Conservation (phyloP, 768 basidiomycete genomes). For the Trametes punicea region DNA sequence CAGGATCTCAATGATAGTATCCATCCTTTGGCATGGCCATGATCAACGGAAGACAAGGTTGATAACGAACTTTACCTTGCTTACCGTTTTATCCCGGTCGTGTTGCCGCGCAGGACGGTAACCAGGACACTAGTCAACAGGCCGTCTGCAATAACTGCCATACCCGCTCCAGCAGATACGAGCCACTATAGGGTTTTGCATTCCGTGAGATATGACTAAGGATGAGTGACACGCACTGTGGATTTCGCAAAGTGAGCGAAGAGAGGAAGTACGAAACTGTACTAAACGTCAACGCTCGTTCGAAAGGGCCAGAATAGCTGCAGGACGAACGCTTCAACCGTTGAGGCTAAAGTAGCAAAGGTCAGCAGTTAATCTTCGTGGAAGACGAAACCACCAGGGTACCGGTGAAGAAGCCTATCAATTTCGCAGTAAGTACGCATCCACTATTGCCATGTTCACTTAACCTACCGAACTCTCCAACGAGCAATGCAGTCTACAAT, state of each 20-base stretch:
- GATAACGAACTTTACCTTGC: neutral
- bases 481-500: neutral
- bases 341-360: neutral
- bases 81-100: constrained; percentile 6
- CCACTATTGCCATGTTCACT: too few relatives aligned
- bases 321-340: neutral
- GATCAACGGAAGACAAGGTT: neutral
- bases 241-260: neutral
- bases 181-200: neutral
- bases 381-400: neutral
- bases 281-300: neutral
- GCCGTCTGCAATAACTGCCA: neutral
- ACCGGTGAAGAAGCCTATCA: neutral
- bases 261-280: neutral
- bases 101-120: neutral
- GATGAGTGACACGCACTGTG: neutral
- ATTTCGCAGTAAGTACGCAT: neutral
- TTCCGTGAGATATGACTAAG: neutral
- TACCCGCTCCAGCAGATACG: constrained; percentile 5
- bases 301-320: too few relatives aligned
- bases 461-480: constrained; percentile 5
- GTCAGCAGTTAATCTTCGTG: neutral
- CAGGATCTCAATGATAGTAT: constrained; percentile 2
- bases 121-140: constrained; percentile 1
- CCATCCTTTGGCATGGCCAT: neutral